A percentile compares a stretch with the other conserved stretches of the same genome.
These are phyloP conservation scores for Candida sphagnicola DNA, from an alignment of 805 yeast genomes.

Conservation along the genomic window DNA sequence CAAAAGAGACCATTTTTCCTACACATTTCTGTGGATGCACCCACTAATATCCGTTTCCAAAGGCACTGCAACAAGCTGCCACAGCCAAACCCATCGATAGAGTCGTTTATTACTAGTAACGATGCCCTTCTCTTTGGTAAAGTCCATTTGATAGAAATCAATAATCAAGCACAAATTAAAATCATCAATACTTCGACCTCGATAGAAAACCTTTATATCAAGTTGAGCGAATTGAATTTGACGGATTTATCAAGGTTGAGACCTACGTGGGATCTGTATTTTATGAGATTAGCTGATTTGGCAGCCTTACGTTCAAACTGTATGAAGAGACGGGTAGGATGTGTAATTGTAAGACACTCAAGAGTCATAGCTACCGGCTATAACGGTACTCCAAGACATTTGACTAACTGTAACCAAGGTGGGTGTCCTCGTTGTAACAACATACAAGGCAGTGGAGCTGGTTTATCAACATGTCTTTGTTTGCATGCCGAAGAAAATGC, in stretches of 20 bases:
- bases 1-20: constrained; percentile 78
- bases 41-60: constrained; percentile 46
- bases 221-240: constrained; percentile 37
- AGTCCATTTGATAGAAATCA: constrained; percentile 47
- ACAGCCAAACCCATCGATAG: constrained; percentile 14
- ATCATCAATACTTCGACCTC: constrained; percentile 37
- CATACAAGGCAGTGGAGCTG: constrained; percentile 59
- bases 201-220: constrained; percentile 29
- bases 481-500: constrained; percentile 98
- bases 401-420: constrained; percentile 88
- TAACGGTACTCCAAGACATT: constrained; percentile 92
- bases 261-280: constrained; percentile 96
- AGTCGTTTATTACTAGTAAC: constrained; percentile 32
- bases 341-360: constrained; percentile 83
- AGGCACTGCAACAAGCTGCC: constrained; percentile 19
- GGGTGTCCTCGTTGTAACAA: constrained; percentile 90
- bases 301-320: constrained; percentile 94
- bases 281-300: constrained; percentile 87
- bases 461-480: constrained; percentile 81
- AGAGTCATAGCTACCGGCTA: constrained; percentile 95
- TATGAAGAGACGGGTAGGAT: constrained; percentile 96
- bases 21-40: constrained; percentile 76
- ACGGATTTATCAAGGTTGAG: constrained; percentile 52
- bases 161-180: constrained; percentile 51
- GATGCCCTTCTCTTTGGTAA: constrained; percentile 39